phyloP scores from a whole-genome alignment of 2,329 filamentous ascomycete genomes.

The Talaromyces atroroseus region DNA sequence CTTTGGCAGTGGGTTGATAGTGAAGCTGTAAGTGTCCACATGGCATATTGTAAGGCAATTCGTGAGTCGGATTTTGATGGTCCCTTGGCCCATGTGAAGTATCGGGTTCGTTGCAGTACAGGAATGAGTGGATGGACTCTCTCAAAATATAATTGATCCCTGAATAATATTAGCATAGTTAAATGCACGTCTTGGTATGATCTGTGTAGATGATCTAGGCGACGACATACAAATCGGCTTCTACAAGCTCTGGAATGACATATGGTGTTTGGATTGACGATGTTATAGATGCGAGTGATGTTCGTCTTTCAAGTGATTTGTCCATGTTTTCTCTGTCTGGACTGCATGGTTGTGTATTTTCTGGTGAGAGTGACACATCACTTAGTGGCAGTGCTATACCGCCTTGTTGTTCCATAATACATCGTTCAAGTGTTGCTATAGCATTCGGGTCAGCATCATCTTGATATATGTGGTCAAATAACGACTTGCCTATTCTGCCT shows the following conservation, averaged over 20 bases:
- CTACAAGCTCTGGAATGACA: constrained; percentile 12
- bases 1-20: constrained; percentile 74
- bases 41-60: constrained; percentile 82
- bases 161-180: no score
- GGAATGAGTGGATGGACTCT: constrained; percentile 81
- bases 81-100: constrained; percentile 77
- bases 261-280: constrained; percentile 2
- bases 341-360: constrained; percentile 4
- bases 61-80: constrained; percentile 75
- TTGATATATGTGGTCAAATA: neutral
- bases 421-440: constrained; percentile 23
- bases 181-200: no score
- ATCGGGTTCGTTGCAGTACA: constrained; percentile 84
- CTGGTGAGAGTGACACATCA: constrained; percentile 10
- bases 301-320: constrained; percentile 4
- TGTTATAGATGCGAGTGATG: neutral
- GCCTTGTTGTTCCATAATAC: constrained; percentile 23
- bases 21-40: constrained; percentile 85
- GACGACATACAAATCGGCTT: constrained; percentile 16
- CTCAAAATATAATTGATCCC: constrained; percentile 81
- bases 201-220: no score
- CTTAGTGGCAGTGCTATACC: constrained; percentile 15
- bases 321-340: constrained; percentile 8
- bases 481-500: constrained; percentile 25
- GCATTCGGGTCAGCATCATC: neutral